These are phyloP conservation scores for Aspergillus transmontanensis DNA, from an alignment of 2,329 filamentous ascomycete species.

Conservation along the genomic window DNA sequence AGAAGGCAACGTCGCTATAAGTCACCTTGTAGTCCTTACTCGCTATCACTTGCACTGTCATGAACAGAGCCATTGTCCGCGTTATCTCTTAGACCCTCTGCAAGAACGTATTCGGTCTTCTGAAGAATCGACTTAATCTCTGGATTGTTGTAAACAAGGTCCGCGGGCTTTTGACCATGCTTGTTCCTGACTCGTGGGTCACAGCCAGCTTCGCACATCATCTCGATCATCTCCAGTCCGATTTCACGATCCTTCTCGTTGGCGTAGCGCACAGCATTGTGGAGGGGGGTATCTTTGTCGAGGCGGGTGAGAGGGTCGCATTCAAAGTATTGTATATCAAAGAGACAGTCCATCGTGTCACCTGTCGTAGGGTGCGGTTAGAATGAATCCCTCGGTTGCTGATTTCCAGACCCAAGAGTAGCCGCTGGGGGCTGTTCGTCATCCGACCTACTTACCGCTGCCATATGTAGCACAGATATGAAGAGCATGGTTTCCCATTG, in stretches of 20 bases:
- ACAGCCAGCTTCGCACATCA: slow-evolving; percentile 53
- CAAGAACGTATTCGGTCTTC: slow-evolving; percentile 51
- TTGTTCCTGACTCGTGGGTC: slow-evolving; percentile 53
- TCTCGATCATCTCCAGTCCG: slow-evolving; percentile 49
- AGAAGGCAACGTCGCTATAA: slow-evolving; percentile 2
- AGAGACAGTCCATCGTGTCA: slow-evolving; percentile 50
- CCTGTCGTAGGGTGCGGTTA: slow-evolving; percentile 32
- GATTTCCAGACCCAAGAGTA: neutral
- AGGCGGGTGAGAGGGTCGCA: slow-evolving; percentile 50
- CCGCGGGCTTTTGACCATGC: slow-evolving; percentile 48
- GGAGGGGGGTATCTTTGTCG: slow-evolving; percentile 51
- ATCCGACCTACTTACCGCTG: slow-evolving; percentile 65
- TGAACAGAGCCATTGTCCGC: slow-evolving; percentile 37
- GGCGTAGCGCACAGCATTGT: slow-evolving; percentile 48
- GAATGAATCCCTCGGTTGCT: neutral
- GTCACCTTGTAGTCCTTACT: slow-evolving; percentile 25
- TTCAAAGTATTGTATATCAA: slow-evolving; percentile 52
- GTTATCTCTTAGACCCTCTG: slow-evolving; percentile 45
- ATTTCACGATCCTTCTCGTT: slow-evolving; percentile 49
- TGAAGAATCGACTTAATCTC: slow-evolving; percentile 45
- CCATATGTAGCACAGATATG: slow-evolving; percentile 86
- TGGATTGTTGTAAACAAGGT: slow-evolving; percentile 47
- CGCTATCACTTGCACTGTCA: slow-evolving; percentile 46
- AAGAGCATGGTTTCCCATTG: slow-evolving; percentile 84
- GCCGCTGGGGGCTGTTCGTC: neutral